Base-by-base conservation (phyloP, 345 rosid genomes). In the Corymbia maculata region DNA sequence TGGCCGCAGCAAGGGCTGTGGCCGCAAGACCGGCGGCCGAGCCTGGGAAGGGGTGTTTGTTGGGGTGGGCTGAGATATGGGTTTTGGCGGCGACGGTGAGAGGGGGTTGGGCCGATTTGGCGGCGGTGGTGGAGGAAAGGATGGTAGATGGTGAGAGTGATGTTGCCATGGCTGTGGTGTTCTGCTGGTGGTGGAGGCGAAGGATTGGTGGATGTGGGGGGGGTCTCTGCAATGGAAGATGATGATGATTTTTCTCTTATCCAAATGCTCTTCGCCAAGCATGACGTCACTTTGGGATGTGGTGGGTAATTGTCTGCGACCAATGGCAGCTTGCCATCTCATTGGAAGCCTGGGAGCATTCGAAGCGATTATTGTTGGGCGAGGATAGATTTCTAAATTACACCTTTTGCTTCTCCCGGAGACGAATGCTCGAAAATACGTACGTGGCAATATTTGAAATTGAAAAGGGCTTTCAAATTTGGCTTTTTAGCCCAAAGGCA, bases 111-210 rank as follows among this genome's bases (percentile, higher is more conserved):
- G 89, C 85, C 49, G 88, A 89, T 51, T 88, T 30, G 87, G 88
- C 14, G 91, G 88, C 11, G 87, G 90, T 26, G 87, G 91, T 8
- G 88, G 89, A 14, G 86, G 90, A 30, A 89, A 85, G 9, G 92
- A 96, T 32, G 92, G 95, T 88, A 89, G 94, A 93, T 52, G 93
- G 89, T 42, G 95, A 92, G 94, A 92, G 89, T 70, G 92, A 53
- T 85, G 96, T 91, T 91, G 97, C 94, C 98, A 96, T 94, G 87
- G 87, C 30, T 66, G 85, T 51, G 64, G 91, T 64, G 75, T 17
- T 64, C 52, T 47, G 19, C 42, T 3, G 79, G 79, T 7, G 90
- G 79, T 89, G 87, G 91, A 11, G 88, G 14, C 28, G 79, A 32
- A 9, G 22, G 49, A 86, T 86, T 79, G 70, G 85, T 87, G 86